Conservation (phyloP, 805 yeast genomes). For the Saturnispora quitensis region DNA sequence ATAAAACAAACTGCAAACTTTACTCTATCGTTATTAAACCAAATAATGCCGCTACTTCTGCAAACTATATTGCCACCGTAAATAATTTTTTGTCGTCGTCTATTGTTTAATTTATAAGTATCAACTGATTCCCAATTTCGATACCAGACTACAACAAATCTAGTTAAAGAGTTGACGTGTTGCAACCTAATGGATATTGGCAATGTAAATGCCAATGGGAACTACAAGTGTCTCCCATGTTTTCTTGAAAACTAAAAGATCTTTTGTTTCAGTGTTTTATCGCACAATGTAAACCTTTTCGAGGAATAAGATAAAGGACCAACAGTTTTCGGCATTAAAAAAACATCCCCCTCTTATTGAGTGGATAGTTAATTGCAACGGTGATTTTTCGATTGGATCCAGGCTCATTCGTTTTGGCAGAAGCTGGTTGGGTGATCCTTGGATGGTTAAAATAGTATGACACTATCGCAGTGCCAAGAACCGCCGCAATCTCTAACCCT, state of each 20-base stretch:
- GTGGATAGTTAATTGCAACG: background rate
- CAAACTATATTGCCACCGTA: background rate
- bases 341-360: background rate
- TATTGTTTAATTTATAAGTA: background rate
- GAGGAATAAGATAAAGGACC: background rate
- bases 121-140: background rate
- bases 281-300: background rate
- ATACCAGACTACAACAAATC: background rate
- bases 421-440: too few species aligned
- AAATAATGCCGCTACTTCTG: background rate
- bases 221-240: too few species aligned
- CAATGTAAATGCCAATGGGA: too few species aligned
- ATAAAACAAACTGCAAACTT: background rate
- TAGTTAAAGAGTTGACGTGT: too few species aligned
- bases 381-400: background rate
- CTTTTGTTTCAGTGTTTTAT: background rate
- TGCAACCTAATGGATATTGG: too few species aligned
- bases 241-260: background rate
- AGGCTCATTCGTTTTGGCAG: too few species aligned
- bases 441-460: too few species aligned
- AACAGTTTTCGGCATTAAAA: background rate
- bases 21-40: background rate
- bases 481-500: too few species aligned
- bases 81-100: background rate
- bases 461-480: too few species aligned